These are phyloP conservation scores for Plasmodium blacklocki DNA, from an alignment of 169 alveolate genomes.

Conservation along the genomic window DNA sequence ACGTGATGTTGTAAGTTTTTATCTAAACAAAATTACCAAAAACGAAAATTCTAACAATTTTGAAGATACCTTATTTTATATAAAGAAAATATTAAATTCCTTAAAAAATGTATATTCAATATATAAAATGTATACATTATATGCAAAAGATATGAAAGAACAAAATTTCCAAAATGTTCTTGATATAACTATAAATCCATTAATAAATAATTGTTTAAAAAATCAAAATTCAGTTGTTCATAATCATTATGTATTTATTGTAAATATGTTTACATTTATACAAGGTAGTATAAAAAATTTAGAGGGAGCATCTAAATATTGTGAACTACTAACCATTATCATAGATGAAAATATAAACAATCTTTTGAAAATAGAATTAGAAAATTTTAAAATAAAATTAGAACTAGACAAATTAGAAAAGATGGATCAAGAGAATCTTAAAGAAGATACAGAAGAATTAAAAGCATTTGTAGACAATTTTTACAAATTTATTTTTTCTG, in stretches of 20 bases:
- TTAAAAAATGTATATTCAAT: constrained; percentile 46
- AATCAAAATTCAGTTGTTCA: constrained; percentile 34
- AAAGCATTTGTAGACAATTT: constrained; percentile 36
- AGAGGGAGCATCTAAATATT: constrained; percentile 66
- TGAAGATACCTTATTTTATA: constrained; percentile 28
- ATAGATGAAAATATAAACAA: constrained; percentile 51
- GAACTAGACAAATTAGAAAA: constrained; percentile 39
- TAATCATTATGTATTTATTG: constrained; percentile 51
- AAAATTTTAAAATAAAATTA: constrained; percentile 12
- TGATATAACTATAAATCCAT: constrained; percentile 66
- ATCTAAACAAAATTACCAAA: constrained; percentile 38
- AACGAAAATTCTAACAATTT: constrained; percentile 25
- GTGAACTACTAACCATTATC: constrained; percentile 42
- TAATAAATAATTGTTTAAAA: constrained; percentile 72
- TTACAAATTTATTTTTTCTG: constrained; percentile 64
- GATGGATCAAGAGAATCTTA: neutral
- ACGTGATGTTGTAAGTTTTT: constrained; percentile 66
- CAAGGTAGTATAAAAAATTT: constrained; percentile 51
- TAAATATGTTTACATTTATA: constrained; percentile 57
- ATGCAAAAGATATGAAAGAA: constrained; percentile 14
- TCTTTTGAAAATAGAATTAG: constrained; percentile 27
- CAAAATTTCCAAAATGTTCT: constrained; percentile 72
- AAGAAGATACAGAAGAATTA: constrained; percentile 34
- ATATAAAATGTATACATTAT: constrained; percentile 32
- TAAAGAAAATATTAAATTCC: constrained; percentile 57